Percentiles rank a stretch among this genome's conserved stretches.
phyloP scores from a whole-genome alignment of 106 monocot genomes.

The Dendrobium catenatum region DNA sequence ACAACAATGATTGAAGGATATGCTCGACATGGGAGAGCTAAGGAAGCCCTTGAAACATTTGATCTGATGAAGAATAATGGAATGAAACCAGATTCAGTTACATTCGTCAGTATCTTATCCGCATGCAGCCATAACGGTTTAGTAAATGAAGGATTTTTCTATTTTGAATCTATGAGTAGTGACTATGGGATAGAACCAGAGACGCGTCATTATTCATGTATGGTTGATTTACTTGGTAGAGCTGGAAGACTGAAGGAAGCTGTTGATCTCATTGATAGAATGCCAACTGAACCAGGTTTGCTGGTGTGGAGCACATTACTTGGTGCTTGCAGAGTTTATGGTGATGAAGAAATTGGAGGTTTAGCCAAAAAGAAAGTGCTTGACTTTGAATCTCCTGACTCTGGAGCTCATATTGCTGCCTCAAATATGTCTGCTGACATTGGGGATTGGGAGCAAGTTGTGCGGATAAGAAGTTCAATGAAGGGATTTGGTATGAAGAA shows the following conservation, averaged over 20 bases:
- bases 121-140: constrained; percentile 66
- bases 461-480: constrained; percentile 48
- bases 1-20: constrained; percentile 71
- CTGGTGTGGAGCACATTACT: constrained; percentile 66
- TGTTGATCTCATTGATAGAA: constrained; percentile 36
- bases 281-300: constrained; percentile 36
- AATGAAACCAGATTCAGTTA: constrained; percentile 42
- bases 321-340: constrained; percentile 64
- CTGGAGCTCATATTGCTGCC: constrained; percentile 41
- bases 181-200: constrained; percentile 45
- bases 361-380: constrained; percentile 43
- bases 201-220: constrained; percentile 44
- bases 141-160: constrained; percentile 45
- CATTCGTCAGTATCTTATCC: constrained; percentile 43
- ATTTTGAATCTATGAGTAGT: constrained; percentile 49
- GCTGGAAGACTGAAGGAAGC: constrained; percentile 60
- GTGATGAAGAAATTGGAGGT: constrained; percentile 43
- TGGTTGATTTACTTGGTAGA: constrained; percentile 60
- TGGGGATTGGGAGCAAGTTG: constrained; percentile 62
- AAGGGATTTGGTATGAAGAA: constrained; percentile 35
- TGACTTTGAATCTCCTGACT: constrained; percentile 39
- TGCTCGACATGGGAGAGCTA: constrained; percentile 57
- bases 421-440: constrained; percentile 54
- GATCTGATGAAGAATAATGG: constrained; percentile 39
- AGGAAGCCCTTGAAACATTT: constrained; percentile 45